Evolutionary conservation across 192 early-diverging fungal genomes (phyloP).

Genomic region (Lobosporangium transversale): DNA sequence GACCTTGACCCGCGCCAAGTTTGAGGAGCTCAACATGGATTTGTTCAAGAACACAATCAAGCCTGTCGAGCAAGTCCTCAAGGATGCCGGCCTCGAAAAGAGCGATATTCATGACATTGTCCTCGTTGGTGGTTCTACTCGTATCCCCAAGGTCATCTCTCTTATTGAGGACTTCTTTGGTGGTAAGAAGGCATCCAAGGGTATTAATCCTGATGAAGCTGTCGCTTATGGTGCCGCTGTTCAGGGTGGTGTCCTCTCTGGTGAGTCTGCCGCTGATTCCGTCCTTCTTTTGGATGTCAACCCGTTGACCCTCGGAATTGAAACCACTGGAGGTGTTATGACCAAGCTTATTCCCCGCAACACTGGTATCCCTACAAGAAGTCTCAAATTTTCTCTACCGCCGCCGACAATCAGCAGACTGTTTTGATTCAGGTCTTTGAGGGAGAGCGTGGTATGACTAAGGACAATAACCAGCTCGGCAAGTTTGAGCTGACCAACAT

Average conservation of each 20-base stretch:
- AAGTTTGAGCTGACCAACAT: constrained; percentile 83
- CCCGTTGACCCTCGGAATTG: constrained; percentile 85
- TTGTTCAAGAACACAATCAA: constrained; percentile 91
- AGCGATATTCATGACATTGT: constrained; percentile 81
- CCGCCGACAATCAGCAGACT: constrained; percentile 82
- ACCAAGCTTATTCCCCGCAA: constrained; percentile 84
- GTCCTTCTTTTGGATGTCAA: constrained; percentile 83
- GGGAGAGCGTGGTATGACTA: constrained; percentile 86
- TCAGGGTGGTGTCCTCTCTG: constrained; percentile 83
- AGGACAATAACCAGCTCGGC: constrained; percentile 90
- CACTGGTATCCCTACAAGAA: constrained; percentile 82
- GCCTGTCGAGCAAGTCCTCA: constrained; percentile 91
- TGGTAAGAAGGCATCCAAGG: constrained; percentile 84
- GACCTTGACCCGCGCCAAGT: constrained; percentile 94
- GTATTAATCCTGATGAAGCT: constrained; percentile 97
- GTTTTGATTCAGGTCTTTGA: constrained; percentile 87
- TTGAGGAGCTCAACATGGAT: constrained; percentile 92
- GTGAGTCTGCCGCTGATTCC: constrained; percentile 66
- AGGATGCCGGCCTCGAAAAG: constrained; percentile 85
- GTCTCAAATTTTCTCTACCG: constrained; percentile 83
- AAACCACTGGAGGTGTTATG: constrained; percentile 87
- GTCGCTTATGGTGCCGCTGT: constrained; percentile 94
- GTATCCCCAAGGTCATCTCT: constrained; percentile 92
- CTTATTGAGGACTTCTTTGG: constrained; percentile 82
- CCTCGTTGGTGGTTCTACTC: constrained; percentile 90